These are phyloP conservation scores for Podospora tetraspora DNA, from an alignment of 495 filamentous ascomycete species.

Conservation along the genomic window DNA sequence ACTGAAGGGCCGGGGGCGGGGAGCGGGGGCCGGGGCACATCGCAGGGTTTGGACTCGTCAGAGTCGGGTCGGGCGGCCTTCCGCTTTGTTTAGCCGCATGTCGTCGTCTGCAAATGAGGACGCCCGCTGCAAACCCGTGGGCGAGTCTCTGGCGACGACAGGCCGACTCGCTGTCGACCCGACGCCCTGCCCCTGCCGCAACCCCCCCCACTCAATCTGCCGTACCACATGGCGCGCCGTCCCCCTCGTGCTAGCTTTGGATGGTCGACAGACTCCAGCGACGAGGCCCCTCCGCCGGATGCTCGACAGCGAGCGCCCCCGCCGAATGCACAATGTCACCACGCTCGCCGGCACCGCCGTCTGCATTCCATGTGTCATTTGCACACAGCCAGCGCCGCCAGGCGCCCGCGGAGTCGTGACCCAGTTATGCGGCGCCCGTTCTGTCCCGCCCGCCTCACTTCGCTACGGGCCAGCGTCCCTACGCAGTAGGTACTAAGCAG, in stretches of 20 bases:
- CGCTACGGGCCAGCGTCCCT: neutral
- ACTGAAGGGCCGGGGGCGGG: too few species aligned
- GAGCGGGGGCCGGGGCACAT: neutral
- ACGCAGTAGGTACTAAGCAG: neutral
- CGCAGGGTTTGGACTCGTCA: neutral
- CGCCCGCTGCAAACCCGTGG: constrained; percentile 21
- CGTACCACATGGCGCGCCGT: neutral
- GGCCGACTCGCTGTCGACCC: constrained; percentile 9
- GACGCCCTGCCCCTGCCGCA: constrained; percentile 5
- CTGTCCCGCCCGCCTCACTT: neutral
- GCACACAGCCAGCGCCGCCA: neutral
- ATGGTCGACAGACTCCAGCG: neutral
- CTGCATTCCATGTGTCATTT: neutral
- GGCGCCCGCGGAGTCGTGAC: neutral
- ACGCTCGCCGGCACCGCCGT: neutral
- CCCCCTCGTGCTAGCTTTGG: neutral
- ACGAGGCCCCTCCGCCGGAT: neutral
- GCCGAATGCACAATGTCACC: neutral
- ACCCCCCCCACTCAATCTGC: neutral
- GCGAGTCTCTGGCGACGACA: constrained; percentile 17
- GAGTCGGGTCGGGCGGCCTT: neutral
- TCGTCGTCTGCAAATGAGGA: constrained; percentile 24
- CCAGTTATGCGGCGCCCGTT: neutral
- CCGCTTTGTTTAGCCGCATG: constrained; percentile 15
- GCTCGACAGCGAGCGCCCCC: neutral